Evolutionary conservation across 805 yeast species (phyloP).

Genomic region (Spathaspora sp.): DNA sequence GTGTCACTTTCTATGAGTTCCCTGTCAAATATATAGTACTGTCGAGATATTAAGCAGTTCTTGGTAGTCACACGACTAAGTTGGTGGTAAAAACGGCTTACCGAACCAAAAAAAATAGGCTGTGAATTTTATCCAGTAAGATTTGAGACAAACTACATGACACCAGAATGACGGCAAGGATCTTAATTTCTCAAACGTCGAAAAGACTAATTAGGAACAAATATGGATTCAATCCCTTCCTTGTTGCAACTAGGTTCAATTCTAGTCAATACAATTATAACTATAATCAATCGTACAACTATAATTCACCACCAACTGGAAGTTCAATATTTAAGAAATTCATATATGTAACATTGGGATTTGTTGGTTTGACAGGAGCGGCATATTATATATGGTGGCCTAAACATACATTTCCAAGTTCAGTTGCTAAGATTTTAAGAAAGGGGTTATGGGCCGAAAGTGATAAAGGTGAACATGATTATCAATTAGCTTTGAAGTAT

Average conservation of each 20-base stretch:
- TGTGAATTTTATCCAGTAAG: not conserved
- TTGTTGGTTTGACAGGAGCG: conserved; percentile 15
- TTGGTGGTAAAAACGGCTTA: not conserved
- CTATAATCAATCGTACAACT: conserved; percentile 4
- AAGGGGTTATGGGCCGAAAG: conserved; percentile 83
- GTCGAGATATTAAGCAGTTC: not conserved
- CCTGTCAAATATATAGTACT: too few species aligned
- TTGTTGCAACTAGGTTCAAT: not conserved
- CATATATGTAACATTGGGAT: conserved; percentile 10
- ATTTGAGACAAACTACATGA: not conserved
- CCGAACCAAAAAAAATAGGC: not conserved
- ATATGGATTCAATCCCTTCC: not conserved
- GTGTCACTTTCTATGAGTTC: too few species aligned
- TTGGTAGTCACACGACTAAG: not conserved
- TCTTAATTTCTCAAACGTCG: not conserved
- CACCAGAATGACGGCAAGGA: not conserved
- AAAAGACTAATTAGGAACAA: not conserved
- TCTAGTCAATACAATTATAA: conserved; percentile 12
- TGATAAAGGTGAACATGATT: conserved; percentile 60
- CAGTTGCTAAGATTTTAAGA: conserved; percentile 69
- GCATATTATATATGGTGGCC: conserved; percentile 56
- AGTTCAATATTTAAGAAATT: conserved; percentile 11
- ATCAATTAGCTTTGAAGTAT: conserved; percentile 60
- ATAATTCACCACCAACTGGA: conserved; percentile 10
- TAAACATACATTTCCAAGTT: conserved; percentile 60